These are phyloP conservation scores for Aulographum hederae DNA, from an alignment of 2,329 filamentous ascomycete genomes.

Conservation along the genomic window DNA sequence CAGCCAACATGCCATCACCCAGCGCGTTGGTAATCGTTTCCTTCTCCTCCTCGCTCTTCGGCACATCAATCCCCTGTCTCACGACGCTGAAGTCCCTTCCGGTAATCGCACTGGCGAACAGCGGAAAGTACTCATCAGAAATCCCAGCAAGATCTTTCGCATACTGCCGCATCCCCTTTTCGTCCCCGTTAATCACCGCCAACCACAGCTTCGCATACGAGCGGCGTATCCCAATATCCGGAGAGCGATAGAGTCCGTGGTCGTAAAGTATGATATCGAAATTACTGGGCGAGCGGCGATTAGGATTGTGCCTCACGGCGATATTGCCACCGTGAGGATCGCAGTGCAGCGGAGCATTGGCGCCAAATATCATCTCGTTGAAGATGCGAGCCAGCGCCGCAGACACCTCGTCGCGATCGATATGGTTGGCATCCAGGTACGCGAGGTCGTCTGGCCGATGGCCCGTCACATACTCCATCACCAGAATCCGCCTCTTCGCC, in stretches of 20 bases:
- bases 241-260: slow-evolving; percentile 89
- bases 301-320: slow-evolving; percentile 62
- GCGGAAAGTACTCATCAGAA: slow-evolving; percentile 73
- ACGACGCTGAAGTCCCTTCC: slow-evolving; percentile 77
- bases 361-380: slow-evolving; percentile 98
- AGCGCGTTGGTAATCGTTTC: slow-evolving; percentile 70
- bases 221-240: slow-evolving; percentile 57
- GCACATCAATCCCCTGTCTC: slow-evolving; percentile 29
- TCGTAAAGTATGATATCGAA: slow-evolving; percentile 96
- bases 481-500: slow-evolving; percentile 74
- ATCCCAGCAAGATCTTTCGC: slow-evolving; percentile 79
- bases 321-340: slow-evolving; percentile 96
- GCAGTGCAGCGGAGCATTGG: slow-evolving; percentile 77
- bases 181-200: slow-evolving; percentile 79
- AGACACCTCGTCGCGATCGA: slow-evolving; percentile 89
- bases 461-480: slow-evolving; percentile 88
- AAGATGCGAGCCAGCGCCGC: slow-evolving; percentile 81
- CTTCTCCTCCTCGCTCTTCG: slow-evolving; percentile 60
- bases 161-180: slow-evolving; percentile 71
- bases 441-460: slow-evolving; percentile 74
- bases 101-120: slow-evolving; percentile 93
- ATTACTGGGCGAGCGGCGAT: slow-evolving; percentile 42
- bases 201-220: slow-evolving; percentile 97
- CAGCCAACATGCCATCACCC: slow-evolving; percentile 72
- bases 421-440: slow-evolving; percentile 68